Base-by-base conservation (phyloP, 768 basidiomycete species). In the Podaxis sp. region DNA sequence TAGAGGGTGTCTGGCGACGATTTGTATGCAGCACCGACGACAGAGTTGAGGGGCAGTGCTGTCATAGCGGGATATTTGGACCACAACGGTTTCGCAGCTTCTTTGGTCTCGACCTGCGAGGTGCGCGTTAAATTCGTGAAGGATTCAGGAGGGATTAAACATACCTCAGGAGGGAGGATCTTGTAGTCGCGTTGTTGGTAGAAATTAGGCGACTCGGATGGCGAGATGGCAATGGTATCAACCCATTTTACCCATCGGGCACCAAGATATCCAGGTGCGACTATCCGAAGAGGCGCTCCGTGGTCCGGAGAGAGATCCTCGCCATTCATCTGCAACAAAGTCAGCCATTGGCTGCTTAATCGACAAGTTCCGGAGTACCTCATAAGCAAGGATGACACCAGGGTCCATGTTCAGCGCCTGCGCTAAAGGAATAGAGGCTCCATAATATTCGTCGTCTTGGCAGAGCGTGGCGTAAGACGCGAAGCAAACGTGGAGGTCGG, bases 221-320 rank as follows among this genome's bases (percentile, higher is more conserved):
- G 24, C 4, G 86, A 82, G 61, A 89, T 68, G 28, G 78, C 73
- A 67, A 90, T 84, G 0, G 77, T 83, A 67, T 88, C 86, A 0
- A 89, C 76, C 89, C 89, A 91, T 76, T 91, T 90, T 7, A 89
- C 87, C 87, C 88, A 89, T 11, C 89, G 83, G 33, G 87, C 89
- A 5, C 89, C 89, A 15, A 84, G 77, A 67, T 80, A 83, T 2
- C 89, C 89, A 0, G 89, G 89, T 1, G 86, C 85, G 44, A 90
- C 82, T 7, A 87, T 72, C n/a, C 89, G 84, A 26, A 91, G 67
- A 3, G 88, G 88, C 4, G 81, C 87, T 1, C 89, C 89, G 52
- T 87, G 87, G 59, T 86, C 84, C 1, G 87, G 74, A 13, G 81
- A 78, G 17, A 90, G 73, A 0, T 80, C 76, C 62, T 84, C 81